Evolutionary conservation across 768 basidiomycete species (phyloP).

Genomic region (Tricholomella constricta): DNA sequence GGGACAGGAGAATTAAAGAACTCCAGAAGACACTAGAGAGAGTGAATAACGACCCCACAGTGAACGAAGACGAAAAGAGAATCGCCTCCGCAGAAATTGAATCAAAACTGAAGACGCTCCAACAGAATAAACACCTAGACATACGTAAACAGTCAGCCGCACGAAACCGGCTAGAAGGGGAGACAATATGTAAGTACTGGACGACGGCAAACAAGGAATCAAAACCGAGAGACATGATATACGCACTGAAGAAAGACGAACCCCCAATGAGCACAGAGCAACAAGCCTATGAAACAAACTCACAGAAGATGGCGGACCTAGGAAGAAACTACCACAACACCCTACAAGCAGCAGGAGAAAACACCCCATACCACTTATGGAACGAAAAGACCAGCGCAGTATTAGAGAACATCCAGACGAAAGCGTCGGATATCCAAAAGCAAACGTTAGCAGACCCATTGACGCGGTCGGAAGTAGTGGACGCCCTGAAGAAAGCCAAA

Average conservation of each 20-base stretch:
- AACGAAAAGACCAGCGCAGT: not conserved
- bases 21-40: too few relatives aligned
- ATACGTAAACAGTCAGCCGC: too few relatives aligned
- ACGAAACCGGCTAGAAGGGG: too few relatives aligned
- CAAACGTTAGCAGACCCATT: not conserved
- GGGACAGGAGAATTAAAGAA: too few relatives aligned
- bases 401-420: not conserved
- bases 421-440: not conserved
- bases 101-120: too few relatives aligned
- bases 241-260: not conserved
- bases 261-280: not conserved
- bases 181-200: too few relatives aligned
- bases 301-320: conserved; percentile 5
- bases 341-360: not conserved
- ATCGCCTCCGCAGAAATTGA: too few relatives aligned
- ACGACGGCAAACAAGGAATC: too few relatives aligned
- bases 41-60: too few relatives aligned
- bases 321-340: conserved; percentile 10
- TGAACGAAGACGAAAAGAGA: too few relatives aligned
- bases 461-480: not conserved
- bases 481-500: not conserved
- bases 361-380: not conserved
- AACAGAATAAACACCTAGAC: too few relatives aligned
- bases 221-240: not conserved
- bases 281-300: not conserved